Evolutionary conservation across 441 rosid species (phyloP).

Genomic region (Manihot esculenta): DNA sequence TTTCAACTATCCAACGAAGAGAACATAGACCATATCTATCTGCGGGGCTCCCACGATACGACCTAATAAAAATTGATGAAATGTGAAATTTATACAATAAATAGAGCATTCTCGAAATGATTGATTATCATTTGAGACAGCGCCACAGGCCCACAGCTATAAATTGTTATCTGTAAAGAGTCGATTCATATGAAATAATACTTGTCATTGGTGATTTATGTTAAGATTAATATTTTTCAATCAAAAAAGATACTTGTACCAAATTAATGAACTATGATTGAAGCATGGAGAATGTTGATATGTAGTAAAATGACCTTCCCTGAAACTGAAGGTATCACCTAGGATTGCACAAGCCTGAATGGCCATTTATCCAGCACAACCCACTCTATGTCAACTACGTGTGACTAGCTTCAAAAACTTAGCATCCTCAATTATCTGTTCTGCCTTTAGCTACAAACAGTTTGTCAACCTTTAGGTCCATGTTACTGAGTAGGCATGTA

Average conservation of each 20-base stretch:
- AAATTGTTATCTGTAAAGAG: background rate
- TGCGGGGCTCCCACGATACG: constrained; percentile 91
- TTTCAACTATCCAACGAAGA: constrained; percentile 91
- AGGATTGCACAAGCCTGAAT: background rate
- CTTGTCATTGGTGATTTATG: too few relatives aligned
- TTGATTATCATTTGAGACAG: background rate
- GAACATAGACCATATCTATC: constrained; percentile 81
- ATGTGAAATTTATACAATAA: background rate
- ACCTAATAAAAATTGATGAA: constrained; percentile 46
- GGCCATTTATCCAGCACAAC: background rate
- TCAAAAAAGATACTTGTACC: background rate
- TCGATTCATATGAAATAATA: background rate
- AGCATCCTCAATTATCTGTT: too few relatives aligned
- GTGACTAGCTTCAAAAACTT: background rate
- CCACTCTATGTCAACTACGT: background rate
- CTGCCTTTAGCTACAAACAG: background rate
- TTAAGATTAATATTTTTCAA: background rate
- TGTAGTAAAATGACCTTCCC: background rate
- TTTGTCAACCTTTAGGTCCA: background rate
- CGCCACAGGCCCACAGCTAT: background rate
- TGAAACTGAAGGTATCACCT: too few relatives aligned
- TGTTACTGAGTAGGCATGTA: background rate
- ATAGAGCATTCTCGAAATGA: background rate
- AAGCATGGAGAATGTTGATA: background rate
- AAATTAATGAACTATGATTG: background rate